Evolutionary conservation across 1,139 yeast species (phyloP), one percentile per base, ranked within the genome.

Genomic region (Nakaseomyces bracarensis): DNA sequence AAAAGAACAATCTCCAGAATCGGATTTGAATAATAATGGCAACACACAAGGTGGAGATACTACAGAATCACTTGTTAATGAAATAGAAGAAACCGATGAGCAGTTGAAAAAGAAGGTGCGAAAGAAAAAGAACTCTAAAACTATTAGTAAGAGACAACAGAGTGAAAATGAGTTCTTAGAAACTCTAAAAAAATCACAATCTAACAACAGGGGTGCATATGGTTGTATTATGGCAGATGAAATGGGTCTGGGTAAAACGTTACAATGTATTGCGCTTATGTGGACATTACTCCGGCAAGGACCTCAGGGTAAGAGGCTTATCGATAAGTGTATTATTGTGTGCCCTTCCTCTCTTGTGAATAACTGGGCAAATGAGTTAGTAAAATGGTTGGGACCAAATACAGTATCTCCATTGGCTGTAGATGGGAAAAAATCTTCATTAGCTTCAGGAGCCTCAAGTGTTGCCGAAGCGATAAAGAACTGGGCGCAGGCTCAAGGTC

Each of bases 171-270:
- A 44, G n/a, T 44, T 40, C 2, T 38, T 34, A 8, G 42, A 33
- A 11, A 42, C 44, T 6, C 40, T 30, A 21, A 36, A 21, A 23
- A 20, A 20, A 13, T 22, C 14, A 28, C 43, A 33, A 8, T 39
- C 38, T 31, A 42, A 41, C 21, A 95, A 87, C 56, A 77, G 87
- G 2, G 71, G 79, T 34, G 97, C 97, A 0, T 79, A 82, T 58
- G 99, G 99, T 1, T 91, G 98, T 60, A 93, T 91, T 43, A 91
- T 91, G 98, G 99, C 99, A 0, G 99, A 91, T 67, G 99, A 87
- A 65, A 91, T 91, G 98, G 98, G 98, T 2, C 70, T 91, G 36
- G 98, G 98, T 20, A 91, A 91, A 60, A 91, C 99, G 0, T 69
- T 91, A 35, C 99, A 91, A 62, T 93, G 98, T 61, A 73, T 91